Percentiles rank a stretch among this genome's conserved stretches.
phyloP scores from a whole-genome alignment of 345 rosid genomes.

The Eucalyptus globulus region DNA sequence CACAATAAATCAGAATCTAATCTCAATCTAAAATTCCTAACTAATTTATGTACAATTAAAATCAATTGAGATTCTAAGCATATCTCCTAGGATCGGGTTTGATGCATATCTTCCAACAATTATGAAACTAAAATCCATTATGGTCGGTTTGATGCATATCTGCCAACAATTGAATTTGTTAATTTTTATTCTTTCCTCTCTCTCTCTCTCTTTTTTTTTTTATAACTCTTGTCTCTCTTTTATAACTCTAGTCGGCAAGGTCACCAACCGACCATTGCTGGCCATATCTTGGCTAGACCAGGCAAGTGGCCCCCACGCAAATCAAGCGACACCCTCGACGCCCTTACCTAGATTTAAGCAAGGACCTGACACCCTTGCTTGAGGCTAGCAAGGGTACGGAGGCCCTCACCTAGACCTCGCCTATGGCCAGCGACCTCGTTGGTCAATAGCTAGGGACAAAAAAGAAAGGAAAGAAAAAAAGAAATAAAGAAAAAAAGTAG shows the following conservation, averaged over 20 bases:
- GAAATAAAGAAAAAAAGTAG: too few relatives aligned
- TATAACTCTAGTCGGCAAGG: not conserved
- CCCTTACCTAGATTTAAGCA: not conserved
- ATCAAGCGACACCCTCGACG: not conserved
- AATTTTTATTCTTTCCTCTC: too few relatives aligned
- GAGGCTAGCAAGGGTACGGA: not conserved
- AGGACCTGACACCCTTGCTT: not conserved
- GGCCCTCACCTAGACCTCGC: not conserved
- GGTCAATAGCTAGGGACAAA: not conserved
- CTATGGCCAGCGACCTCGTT: fast-evolving
- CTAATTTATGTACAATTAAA: too few relatives aligned
- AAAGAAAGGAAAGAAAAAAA: not conserved
- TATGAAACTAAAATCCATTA: too few relatives aligned
- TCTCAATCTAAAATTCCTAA: too few relatives aligned
- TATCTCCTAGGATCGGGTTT: too few relatives aligned
- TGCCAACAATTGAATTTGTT: not conserved
- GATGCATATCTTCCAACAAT: too few relatives aligned
- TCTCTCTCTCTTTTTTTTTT: too few relatives aligned
- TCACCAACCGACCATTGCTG: not conserved
- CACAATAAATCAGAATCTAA: too few relatives aligned
- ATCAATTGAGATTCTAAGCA: too few relatives aligned
- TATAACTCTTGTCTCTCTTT: too few relatives aligned
- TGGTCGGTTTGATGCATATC: too few relatives aligned
- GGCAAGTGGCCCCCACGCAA: not conserved
- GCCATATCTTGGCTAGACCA: not conserved